phyloP scores from a whole-genome alignment of 306 rosid species.

The Cajanus cajan region DNA sequence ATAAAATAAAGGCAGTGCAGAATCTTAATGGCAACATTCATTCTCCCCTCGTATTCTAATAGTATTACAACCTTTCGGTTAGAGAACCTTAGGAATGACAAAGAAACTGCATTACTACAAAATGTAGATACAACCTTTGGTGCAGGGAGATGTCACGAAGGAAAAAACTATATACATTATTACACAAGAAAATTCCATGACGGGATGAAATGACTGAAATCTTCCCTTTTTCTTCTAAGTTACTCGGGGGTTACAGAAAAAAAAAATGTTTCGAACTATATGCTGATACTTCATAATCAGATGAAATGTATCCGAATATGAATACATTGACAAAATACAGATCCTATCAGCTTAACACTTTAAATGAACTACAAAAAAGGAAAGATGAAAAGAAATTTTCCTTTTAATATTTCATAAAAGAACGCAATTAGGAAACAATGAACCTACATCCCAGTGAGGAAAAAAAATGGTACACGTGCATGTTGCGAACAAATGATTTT shows the following conservation, averaged over 20 bases:
- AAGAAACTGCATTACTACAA: constrained; percentile 1
- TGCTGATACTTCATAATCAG: constrained; percentile 17
- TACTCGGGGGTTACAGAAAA: constrained; percentile 1
- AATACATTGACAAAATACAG: constrained; percentile 24
- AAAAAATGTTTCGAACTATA: constrained; percentile 5
- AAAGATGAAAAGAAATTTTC: not conserved
- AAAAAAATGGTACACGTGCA: constrained; percentile 42
- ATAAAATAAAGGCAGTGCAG: not conserved
- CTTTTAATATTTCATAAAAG: constrained; percentile 34
- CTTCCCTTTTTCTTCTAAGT: not conserved
- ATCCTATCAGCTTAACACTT: constrained; percentile 33
- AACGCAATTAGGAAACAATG: constrained; percentile 37
- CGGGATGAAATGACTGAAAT: constrained; percentile 7
- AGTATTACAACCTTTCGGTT: not conserved
- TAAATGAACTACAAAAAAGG: constrained; percentile 2
- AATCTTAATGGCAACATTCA: not conserved
- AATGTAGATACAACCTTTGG: not conserved
- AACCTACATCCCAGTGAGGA: constrained; percentile 37
- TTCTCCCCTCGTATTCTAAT: not conserved
- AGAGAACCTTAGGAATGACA: not conserved
- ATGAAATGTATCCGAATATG: constrained; percentile 17
- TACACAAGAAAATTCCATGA: not conserved
- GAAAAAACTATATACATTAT: not conserved
- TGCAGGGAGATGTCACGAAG: not conserved
- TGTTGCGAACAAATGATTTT: constrained; percentile 54